Evolutionary conservation across 2,329 filamentous ascomycete genomes (phyloP), one percentile per base, ranked within the genome.

Genomic region (Pestalotiopsis sp.): DNA sequence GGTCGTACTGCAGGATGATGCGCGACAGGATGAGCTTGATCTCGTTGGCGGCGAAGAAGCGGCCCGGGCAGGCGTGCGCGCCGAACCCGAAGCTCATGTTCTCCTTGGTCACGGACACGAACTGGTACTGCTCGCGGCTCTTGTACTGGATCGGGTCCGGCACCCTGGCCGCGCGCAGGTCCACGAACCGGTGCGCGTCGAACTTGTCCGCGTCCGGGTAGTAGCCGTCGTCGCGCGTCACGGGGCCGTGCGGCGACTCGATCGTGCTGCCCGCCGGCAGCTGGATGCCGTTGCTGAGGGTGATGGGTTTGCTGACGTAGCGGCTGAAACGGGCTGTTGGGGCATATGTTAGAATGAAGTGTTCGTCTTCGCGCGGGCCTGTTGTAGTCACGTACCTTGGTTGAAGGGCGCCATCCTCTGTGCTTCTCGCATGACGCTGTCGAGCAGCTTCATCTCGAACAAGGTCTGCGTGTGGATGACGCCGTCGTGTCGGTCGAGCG

Each of bases 221-320:
- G 6, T 13, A 2, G 73, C 72, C 0, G 75, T 68, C 31, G 69
- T 83, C 81, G 0, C 67, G 70, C 62, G 71, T 73, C 62, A 78
- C 68, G 38, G 73, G 76, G 5, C 75, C 69, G 11, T 74, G 59
- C 0, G 81, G 76, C 0, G 81, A 72, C 70, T 83, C 80, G 63
- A 83, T 78, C 3, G 76, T 73, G 4, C 77, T 75, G 17, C 81
- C 81, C 1, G 76, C 76, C 0, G 82, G 81, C n/a, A 83, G 76
- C 38, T 79, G 77, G 68, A 86, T 81, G 4, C 86, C 86, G 72
- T 84, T 84, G 56, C 83, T 85, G 1, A 87, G 82, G 0, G 79
- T 82, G 70, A 87, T 79, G 12, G 82, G 77, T 72, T 83, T 80
- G 12, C 82, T 72, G 14, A 85, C 83, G 69, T 82, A 84, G 68